Evolutionary conservation across 2,329 filamentous ascomycete genomes (phyloP).

Genomic region (Truncatella angustata): DNA sequence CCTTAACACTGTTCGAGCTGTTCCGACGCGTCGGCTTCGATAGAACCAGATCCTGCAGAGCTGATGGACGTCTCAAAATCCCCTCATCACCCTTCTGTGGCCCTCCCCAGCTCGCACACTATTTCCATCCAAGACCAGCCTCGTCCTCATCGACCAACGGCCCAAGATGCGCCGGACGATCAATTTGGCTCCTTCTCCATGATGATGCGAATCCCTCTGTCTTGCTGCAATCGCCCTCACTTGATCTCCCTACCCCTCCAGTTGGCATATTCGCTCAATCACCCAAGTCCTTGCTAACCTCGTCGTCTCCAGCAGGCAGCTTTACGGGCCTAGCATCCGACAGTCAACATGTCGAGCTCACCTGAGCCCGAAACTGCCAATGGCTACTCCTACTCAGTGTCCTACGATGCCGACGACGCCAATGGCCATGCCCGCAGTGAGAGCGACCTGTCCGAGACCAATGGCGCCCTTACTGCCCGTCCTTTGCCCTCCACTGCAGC

Average conservation of each 20-base stretch:
- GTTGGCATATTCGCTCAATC: conserved; percentile 28
- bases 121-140: conserved; percentile 43
- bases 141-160: conserved; percentile 44
- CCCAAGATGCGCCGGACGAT: conserved; percentile 31
- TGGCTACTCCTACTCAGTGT: conserved; percentile 57
- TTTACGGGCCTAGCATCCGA: conserved; percentile 53
- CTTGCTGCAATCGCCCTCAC: conserved; percentile 32
- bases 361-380: conserved; percentile 63
- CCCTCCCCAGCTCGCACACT: conserved; percentile 34
- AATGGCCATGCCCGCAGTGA: conserved; percentile 55
- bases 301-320: conserved; percentile 58
- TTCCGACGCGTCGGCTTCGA: conserved; percentile 21
- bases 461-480: conserved; percentile 53
- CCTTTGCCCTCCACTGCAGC: conserved; percentile 42
- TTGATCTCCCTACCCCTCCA: conserved; percentile 24
- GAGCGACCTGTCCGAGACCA: conserved; percentile 73
- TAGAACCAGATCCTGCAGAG: conserved; percentile 24
- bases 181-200: conserved; percentile 33
- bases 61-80: conserved; percentile 19
- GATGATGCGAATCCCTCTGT: conserved; percentile 29
- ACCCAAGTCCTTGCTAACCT: conserved; percentile 10
- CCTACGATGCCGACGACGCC: conserved; percentile 37
- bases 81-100: conserved; percentile 13
- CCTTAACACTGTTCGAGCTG: conserved; percentile 21
- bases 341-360: conserved; percentile 59